Evolutionary conservation across 495 filamentous ascomycete species (phyloP), one percentile per base, ranked within the genome.

Genomic region (Stereocaulon alpinum): DNA sequence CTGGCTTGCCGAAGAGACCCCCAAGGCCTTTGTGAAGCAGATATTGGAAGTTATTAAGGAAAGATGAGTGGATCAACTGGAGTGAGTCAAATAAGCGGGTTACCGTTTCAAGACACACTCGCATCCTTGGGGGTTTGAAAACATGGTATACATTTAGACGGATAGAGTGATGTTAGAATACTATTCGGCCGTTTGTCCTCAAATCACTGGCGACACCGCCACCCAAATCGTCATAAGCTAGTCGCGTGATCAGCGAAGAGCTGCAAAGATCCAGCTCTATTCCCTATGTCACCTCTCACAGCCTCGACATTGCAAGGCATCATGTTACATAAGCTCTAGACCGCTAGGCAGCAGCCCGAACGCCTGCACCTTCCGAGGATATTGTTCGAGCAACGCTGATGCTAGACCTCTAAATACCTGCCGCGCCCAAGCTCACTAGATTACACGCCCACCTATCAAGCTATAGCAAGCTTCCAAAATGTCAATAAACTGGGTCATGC

Each of bases 401-500:
- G 9, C 30, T n/a, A 18, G 14, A n/a, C 27, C 5, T 32, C 17
- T 17, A 18, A 3, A 24, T 27, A 48, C 15, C 43, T 37, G 34
- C 32, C 22, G 10, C 11, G 14, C 43, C 14, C 29, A 4, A 58
- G 10, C 6, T 40, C 41, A 20, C 9, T 7, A 12, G n/a, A n/a
- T 37, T 48, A 18, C 20, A 20, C 29, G 15, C 29, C 43, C 32
- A 24, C 30, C 32, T n/a, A 58, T 7, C 32, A 30, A 48, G 17
- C 45, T 50, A n/a, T 3, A 50, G 32, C n/a, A 40, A 37, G 6
- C 34, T 49, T 18, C 24, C 58, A 68, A 65, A 29, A 76, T 76
- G 73, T 75, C 73, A 50, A 72, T 76, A 65, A 76, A 76, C 73
- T 90, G 88, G 88, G 87, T 91, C 47, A 91, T 90, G 87, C 80